Conservation (phyloP, 495 filamentous ascomycete genomes). For the Pyronema domesticum region DNA sequence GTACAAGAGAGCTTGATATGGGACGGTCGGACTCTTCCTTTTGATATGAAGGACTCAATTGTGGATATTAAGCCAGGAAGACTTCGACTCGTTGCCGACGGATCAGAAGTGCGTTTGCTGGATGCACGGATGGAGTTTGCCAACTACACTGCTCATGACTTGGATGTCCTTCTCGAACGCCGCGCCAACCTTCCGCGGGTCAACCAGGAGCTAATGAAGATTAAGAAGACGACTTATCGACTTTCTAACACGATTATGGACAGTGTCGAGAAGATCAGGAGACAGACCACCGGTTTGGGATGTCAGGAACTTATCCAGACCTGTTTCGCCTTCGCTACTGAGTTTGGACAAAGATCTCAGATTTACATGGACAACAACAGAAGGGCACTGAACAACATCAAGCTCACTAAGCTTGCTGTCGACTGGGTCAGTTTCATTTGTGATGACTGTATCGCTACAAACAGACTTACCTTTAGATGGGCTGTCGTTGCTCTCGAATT, state of each 20-base stretch:
- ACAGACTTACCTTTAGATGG: conserved; percentile 93
- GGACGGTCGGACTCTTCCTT: conserved; percentile 58
- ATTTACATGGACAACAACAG: conserved; percentile 86
- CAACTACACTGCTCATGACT: conserved; percentile 56
- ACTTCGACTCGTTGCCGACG: conserved; percentile 76
- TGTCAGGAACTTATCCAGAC: conserved; percentile 94
- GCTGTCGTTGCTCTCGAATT: conserved; percentile 89
- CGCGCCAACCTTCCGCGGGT: conserved; percentile 85
- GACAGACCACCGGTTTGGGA: conserved; percentile 65
- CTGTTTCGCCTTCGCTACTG: conserved; percentile 96
- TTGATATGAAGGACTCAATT: conserved; percentile 55
- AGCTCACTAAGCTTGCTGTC: conserved; percentile 75
- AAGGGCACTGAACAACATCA: conserved; percentile 87
- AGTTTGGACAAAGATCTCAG: conserved; percentile 87
- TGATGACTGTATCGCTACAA: conserved; percentile 88
- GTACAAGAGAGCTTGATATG: conserved; percentile 64
- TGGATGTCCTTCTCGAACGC: conserved; percentile 78
- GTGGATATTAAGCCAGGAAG: conserved; percentile 76
- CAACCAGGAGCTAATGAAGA: conserved; percentile 78
- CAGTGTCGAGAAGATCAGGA: conserved; percentile 78
- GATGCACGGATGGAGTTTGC: conserved; percentile 62
- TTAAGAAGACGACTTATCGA: conserved; percentile 89
- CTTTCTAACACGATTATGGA: conserved; percentile 99
- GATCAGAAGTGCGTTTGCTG: conserved; percentile 57
- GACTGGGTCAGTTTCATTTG: conserved; percentile 98